Percentiles rank a stretch among this genome's conserved stretches.
Conservation (phyloP, 2,329 filamentous ascomycete genomes). For the Cryoendolithus antarcticus region DNA sequence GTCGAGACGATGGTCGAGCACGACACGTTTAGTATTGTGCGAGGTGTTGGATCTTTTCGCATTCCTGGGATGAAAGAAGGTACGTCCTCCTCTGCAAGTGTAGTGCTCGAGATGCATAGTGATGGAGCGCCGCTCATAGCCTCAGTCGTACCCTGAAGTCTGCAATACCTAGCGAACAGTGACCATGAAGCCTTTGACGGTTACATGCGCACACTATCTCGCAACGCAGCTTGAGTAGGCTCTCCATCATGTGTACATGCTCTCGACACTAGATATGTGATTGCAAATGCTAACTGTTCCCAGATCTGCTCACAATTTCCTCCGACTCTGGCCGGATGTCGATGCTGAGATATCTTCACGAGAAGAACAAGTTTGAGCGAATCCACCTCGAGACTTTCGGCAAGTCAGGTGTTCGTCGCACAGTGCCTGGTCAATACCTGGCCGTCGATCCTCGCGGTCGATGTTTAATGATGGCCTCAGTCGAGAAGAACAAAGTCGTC, state of each 20-base stretch:
- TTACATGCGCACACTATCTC: conserved; percentile 1
- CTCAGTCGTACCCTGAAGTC: no score
- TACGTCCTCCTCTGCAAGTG: conserved; percentile 26
- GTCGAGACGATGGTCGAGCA: conserved; percentile 78
- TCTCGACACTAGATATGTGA: conserved; percentile 17
- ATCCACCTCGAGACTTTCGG: conserved; percentile 96
- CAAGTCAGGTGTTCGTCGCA: conserved; percentile 86
- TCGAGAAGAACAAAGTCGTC: conserved; percentile 99
- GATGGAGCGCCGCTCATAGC: conserved; percentile 20
- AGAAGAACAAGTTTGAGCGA: conserved; percentile 75
- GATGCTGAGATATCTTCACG: conserved; percentile 80
- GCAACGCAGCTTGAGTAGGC: conserved; percentile 14
- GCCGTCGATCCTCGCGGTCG: conserved; percentile 91
- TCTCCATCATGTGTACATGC: no score
- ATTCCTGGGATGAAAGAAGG: conserved; percentile 92
- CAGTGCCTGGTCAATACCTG: conserved; percentile 90
- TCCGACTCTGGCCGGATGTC: conserved; percentile 93
- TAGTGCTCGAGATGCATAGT: conserved; percentile 30
- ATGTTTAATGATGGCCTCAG: conserved; percentile 83
- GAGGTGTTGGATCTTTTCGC: conserved; percentile 76
- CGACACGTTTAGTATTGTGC: conserved; percentile 91
- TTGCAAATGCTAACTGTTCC: background rate
- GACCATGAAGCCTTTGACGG: no score
- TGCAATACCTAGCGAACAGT: no score
- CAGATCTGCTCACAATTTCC: conserved; percentile 90